Percentiles rank a stretch among this genome's conserved stretches.
These are phyloP conservation scores for Aspergillus biplanus DNA, from an alignment of 495 filamentous ascomycete species.

Conservation along the genomic window DNA sequence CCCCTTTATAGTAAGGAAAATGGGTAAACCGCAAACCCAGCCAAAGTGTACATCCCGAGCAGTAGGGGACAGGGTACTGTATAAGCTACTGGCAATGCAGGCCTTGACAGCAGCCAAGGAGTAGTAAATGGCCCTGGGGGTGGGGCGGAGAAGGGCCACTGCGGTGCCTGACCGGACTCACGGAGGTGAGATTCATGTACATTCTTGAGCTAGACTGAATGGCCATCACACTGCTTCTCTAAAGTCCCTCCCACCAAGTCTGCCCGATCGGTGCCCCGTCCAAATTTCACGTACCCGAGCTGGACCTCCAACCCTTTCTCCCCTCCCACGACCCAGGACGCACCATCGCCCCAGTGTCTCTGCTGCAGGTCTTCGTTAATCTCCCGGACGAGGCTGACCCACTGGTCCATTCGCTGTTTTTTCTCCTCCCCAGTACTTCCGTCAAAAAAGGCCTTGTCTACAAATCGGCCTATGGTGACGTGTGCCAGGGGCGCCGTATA, in stretches of 20 bases:
- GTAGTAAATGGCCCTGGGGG: too few relatives aligned
- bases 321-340: constrained; percentile 4
- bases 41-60: too few relatives aligned
- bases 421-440: background rate
- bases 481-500: constrained; percentile 18
- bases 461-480: constrained; percentile 14
- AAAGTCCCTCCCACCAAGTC: constrained; percentile 8
- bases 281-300: constrained; percentile 14
- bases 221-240: background rate
- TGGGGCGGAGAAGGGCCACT: too few relatives aligned
- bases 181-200: too few relatives aligned
- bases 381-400: constrained; percentile 8
- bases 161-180: too few relatives aligned
- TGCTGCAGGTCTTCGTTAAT: constrained; percentile 7
- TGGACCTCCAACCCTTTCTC: constrained; percentile 13
- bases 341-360: background rate
- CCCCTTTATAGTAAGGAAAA: too few relatives aligned
- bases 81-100: too few relatives aligned
- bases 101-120: too few relatives aligned
- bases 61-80: too few relatives aligned
- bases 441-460: constrained; percentile 7
- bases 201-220: too few relatives aligned
- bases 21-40: too few relatives aligned
- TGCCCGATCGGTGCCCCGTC: constrained; percentile 5
- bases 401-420: constrained; percentile 2